Evolutionary conservation across 208 protist species (phyloP), one percentile per base, ranked within the genome.

Genomic region (Trypanosoma brucei): DNA sequence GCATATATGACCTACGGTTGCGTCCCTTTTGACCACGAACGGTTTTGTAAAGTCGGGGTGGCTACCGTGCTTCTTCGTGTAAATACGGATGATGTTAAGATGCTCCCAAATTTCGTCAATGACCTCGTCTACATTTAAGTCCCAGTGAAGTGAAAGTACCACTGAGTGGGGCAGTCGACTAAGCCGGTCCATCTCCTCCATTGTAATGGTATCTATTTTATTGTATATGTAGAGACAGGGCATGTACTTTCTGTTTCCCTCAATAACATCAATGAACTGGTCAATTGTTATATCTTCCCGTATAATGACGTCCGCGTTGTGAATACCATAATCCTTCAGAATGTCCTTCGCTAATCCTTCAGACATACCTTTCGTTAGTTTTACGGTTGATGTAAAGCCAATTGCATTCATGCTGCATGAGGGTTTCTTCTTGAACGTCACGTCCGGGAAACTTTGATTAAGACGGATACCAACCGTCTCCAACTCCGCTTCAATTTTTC

Each of bases 241-340:
- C 83, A 97, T 93, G 70, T 95, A 95, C 76, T 78, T 90, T 38
- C 96, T 75, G 70, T 98, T 99, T 2, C 96, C 98, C 68, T 98
- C 94, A 55, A 99, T 94, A 7, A 98, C 94, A 72, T 99, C 98
- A 76, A 99, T 99, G 55, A 99, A 94, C 65, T 99, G 84, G 71
- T 99, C 98, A 22, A 98, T 81, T 2, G 96, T 98, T 51, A 91
- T 88, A 72, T 99, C 97, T 50, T 98, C 92, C 39, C 94, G 84
- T 5, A 99, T 67, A n/a, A 95, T 56, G 6, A 99, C 90, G 31
- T 99, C 97, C 1, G 93, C 94, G 79, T 99, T 98, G 71, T 96
- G 83, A 51, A 99, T 98, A 34, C 96, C 90, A 75, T 98, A 97
- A 62, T 97, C 94, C 51, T 97, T 93, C 44, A 97, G 71, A 58